Evolutionary conservation across 768 basidiomycete genomes (phyloP), one percentile per base, ranked within the genome.

Genomic region (Galerina sulciceps): DNA sequence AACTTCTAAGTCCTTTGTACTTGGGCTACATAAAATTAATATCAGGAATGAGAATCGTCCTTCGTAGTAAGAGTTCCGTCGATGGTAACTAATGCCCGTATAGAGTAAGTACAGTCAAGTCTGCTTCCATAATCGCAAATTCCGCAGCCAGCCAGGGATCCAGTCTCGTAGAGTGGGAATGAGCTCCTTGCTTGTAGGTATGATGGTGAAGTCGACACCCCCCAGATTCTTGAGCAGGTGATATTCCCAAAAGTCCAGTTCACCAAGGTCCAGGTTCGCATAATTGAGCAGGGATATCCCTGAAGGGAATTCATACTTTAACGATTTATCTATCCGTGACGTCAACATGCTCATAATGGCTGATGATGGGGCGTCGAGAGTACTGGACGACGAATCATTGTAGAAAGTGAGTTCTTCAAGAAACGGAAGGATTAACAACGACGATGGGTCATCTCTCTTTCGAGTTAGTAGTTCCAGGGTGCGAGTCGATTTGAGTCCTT

Each of bases 401-500:
- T 20, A 20, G 42, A 57, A 57, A 6, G 34, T 22, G n/a, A 57
- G 14, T 42, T 31, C 17, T 41, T 57, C 48, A 1, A 57, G 56
- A 11, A 5, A 37, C 6, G 56, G 56, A 26, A 57, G 56, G 20
- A 57, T 51, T 10, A 14, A 22, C 31, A 57, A 35, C 10, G 56
- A 50, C 15, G 13, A n/a, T 2, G 42, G 18, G 10, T 44, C 20
- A 10, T 17, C 40, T 35, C 23, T 6, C 13, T 26, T 49, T 13
- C 48, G 18, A 18, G 56, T 57, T 9, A 57, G 42, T 23, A 57
- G 10, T 5, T 44, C 35, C 6, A 57, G 49, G 9, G 35, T 35
- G 4, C 42, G 40, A 34, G 18, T 22, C 1, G 41, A 15, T 26
- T 18, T 38, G 18, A 49, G 14, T 15, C 56, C 56, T 15, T 40